Evolutionary conservation across 2,329 filamentous ascomycete species (phyloP).

Genomic region (Domatiomyces globalis): DNA sequence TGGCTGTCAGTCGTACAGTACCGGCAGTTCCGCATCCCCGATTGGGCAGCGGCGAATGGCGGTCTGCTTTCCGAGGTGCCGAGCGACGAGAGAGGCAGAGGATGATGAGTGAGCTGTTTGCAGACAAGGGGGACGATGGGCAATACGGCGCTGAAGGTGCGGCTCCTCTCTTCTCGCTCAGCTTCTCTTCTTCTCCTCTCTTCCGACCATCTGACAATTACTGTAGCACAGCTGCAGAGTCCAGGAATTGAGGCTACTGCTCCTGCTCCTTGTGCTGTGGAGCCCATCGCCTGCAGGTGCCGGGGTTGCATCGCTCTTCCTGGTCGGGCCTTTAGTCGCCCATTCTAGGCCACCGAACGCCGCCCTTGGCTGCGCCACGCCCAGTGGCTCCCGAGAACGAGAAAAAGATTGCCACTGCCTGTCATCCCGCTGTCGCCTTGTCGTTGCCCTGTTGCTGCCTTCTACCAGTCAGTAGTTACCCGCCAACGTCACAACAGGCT

Average conservation of each 20-base stretch:
- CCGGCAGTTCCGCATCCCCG: neutral
- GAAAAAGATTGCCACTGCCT: too few species aligned
- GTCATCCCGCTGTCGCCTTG: neutral
- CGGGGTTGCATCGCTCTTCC: neutral
- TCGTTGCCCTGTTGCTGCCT: neutral
- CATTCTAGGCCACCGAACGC: neutral
- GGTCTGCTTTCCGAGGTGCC: neutral
- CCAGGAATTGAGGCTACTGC: neutral
- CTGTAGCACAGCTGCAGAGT: too few species aligned
- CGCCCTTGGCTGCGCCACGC: neutral
- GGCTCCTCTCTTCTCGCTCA: neutral
- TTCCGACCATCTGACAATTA: neutral
- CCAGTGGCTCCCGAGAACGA: neutral
- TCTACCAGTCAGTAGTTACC: neutral
- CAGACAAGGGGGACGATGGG: neutral
- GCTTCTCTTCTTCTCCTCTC: neutral
- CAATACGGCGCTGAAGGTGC: slow-evolving; percentile 2
- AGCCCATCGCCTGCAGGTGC: neutral
- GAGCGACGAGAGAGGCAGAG: neutral
- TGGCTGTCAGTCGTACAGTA: neutral
- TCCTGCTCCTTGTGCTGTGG: neutral
- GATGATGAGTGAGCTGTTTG: neutral
- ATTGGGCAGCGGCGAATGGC: neutral
- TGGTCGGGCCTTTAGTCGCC: neutral
- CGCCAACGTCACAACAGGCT: neutral